Evolutionary conservation across 192 early-diverging fungal species (phyloP).

Genomic region (Lobosporangium transversale): DNA sequence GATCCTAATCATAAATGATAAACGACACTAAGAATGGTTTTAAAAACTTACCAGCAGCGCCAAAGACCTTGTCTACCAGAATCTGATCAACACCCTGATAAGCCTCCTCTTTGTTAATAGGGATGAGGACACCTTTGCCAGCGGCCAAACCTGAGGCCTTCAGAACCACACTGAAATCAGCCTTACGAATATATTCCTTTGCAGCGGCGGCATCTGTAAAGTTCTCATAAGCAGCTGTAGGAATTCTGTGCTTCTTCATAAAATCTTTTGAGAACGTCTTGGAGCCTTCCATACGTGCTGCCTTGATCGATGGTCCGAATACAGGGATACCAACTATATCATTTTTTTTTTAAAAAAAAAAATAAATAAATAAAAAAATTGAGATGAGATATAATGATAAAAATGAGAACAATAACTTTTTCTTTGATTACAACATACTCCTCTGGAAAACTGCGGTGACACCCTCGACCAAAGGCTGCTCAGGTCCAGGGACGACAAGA

Average conservation of each 20-base stretch:
- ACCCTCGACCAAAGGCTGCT: conserved; percentile 97
- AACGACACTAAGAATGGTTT: not conserved
- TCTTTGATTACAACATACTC: conserved; percentile 49
- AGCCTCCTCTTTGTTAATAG: conserved; percentile 86
- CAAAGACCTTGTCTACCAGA: conserved; percentile 93
- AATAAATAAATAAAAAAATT: not conserved
- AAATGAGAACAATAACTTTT: not conserved
- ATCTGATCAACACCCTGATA: conserved; percentile 84
- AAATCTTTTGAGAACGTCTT: conserved; percentile 99
- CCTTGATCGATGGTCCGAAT: conserved; percentile 91
- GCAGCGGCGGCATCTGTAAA: conserved; percentile 19
- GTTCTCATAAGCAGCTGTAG: conserved; percentile 90
- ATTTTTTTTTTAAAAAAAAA: not conserved
- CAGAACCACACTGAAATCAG: conserved; percentile 45
- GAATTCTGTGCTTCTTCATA: conserved; percentile 95
- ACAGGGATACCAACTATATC: conserved; percentile 82
- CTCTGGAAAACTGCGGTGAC: conserved; percentile 86
- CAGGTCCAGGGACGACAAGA: conserved; percentile 94
- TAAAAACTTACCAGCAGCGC: conserved; percentile 72
- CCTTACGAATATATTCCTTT: conserved; percentile 25
- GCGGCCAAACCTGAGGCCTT: conserved; percentile 96
- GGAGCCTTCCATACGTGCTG: conserved; percentile 95
- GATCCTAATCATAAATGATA: not conserved
- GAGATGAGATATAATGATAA: not conserved
- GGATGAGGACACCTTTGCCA: conserved; percentile 97